Evolutionary conservation across 2,329 filamentous ascomycete genomes (phyloP), one percentile per base, ranked within the genome.

Genomic region (Diaporthe longicolla): DNA sequence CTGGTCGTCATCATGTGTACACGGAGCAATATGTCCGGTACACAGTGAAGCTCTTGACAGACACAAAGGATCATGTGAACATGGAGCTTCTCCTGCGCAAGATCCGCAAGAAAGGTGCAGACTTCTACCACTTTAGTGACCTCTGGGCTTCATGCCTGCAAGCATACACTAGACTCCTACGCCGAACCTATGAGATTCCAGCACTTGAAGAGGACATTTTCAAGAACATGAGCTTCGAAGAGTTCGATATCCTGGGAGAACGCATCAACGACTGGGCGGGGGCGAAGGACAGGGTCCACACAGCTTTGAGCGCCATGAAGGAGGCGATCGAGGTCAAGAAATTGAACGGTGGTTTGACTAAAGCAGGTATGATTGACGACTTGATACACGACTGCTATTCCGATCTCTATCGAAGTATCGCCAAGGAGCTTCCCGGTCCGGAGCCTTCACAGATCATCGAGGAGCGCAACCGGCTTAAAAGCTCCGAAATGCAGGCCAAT

Each of bases 341-440:
- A 81, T 89, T 98, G 58, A 99, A 99, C 80, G 92, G 93, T 54
- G 93, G 93, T 61, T 87, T 98, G 10, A 97, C 97, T 89, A 98
- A 98, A 82, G 90, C 93, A 0, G 90, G 91, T 0, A 88, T 92
- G 13, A 96, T 98, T 58, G 97, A 99, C 79, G 97, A 99, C 79
- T 88, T 98, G n/a, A 93, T 98, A 77, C 93, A 93, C 29, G 97
- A 99, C 82, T 92, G 94, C 65, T 99, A 98, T 82, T 93, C 94
- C 1, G 88, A 91, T 65, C 86, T 97, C 21, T 97, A 94, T 80
- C 87, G 89, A 24, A 89, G 92, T 40, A 85, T 95, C 65, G 91
- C 91, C 2, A 89, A 89, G 55, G 87, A 86, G 4, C 83, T 95
- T 3, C 88, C 89, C 0, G 85, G 86, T 37, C 81, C 82, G n/a